Evolutionary conservation across 345 rosid species (phyloP), one percentile per base, ranked within the genome.

Genomic region (Brassica nigra): DNA sequence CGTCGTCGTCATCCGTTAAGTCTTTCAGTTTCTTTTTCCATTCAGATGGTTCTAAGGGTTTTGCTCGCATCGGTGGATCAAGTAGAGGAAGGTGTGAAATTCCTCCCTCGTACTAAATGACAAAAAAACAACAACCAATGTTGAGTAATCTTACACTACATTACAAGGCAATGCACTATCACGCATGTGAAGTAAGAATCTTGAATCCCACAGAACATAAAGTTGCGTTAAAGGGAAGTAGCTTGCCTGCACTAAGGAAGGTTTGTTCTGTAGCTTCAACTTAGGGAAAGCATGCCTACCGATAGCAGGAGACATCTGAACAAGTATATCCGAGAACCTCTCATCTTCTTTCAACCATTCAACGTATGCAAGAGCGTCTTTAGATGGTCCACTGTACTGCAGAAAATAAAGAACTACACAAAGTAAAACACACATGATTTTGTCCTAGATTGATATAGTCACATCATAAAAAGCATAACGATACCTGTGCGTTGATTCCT

Each of bases 401-500:
- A 39, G 12, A 39, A 39, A 39, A 90, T 93, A 91, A 85, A 90
- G 55, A 12, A 77, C 33, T 15, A 29, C 57, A 47, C 0, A 65
- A 71, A 71, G 65, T 76, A 6, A 81, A 75, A n/a, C 59, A 76
- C 42, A 49, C 31, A 63, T 62, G 4, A 54, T 11, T 44, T 29
- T 44, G 33, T 59, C 33, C 27, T 9, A 77, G 28, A 27, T 54
- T 55, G 36, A 42, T 68, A 34, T 11, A 6, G 18, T 15, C 44
- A 23, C 6, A 49, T 29, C 11, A 44, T 68, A 68, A 4, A 73
- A 54, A 42, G 16, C 61, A 61, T 30, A 73, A 75, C 18, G 6
- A n/a, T 83, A 94, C 99, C 97, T 95, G 97, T 3, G 97, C 97
- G 83, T 95, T 95, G 52, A 95, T 90, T 74, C 99, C 99, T 89